A percentile compares a stretch with the other conserved stretches of the same genome.
Evolutionary conservation across 306 rosid genomes (phyloP).

Genomic region (Gastrolobium bilobum): DNA sequence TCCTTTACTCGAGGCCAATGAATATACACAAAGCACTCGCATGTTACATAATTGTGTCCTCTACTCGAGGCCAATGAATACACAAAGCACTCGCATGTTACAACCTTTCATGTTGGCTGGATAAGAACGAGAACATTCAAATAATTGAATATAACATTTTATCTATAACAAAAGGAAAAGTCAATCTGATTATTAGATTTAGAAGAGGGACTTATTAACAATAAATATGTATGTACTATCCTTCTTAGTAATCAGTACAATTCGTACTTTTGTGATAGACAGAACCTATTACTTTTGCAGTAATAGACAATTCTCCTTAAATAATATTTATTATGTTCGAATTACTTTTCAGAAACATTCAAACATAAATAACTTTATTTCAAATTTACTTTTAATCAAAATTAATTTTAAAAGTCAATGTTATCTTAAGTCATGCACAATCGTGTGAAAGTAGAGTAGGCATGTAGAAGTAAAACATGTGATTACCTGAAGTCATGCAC

Average conservation of each 20-base stretch:
- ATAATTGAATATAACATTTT: background rate
- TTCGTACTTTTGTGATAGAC: no score
- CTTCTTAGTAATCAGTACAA: background rate
- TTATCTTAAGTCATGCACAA: no score
- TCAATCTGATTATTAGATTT: background rate
- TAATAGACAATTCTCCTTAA: no score
- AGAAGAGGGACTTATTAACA: background rate
- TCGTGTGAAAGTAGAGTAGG: no score
- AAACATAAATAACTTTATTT: no score
- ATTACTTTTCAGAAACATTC: no score
- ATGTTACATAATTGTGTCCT: background rate
- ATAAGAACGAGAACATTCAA: slow-evolving; percentile 1
- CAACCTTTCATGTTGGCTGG: slow-evolving; percentile 10
- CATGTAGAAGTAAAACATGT: background rate
- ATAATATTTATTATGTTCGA: no score
- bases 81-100: background rate
- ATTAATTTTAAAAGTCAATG: no score
- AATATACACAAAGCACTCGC: no score
- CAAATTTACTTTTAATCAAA: no score
- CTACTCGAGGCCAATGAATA: background rate
- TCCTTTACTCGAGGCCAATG: no score
- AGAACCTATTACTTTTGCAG: no score
- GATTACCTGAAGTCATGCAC: background rate
- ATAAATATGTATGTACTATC: background rate
- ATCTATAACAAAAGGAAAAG: background rate